Conservation (phyloP, 768 basidiomycete genomes). For the Mrakia blollopis region DNA sequence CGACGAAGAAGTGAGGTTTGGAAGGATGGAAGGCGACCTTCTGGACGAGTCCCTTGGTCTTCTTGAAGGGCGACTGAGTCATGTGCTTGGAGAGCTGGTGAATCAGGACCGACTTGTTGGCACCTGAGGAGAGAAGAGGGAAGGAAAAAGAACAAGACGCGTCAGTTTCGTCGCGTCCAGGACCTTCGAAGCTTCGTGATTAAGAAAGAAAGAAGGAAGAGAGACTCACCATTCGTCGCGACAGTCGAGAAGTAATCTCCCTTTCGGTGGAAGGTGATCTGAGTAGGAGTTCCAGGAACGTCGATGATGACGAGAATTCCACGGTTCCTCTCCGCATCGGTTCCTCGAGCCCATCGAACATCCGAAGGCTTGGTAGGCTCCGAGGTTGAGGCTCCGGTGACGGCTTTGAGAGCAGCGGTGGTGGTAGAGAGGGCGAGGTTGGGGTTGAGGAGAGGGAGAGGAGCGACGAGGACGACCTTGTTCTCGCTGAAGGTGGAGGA, state of each 20-base stretch:
- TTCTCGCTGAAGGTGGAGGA: constrained; percentile 59
- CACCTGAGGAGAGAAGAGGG: constrained; percentile 47
- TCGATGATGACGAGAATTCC: constrained; percentile 47
- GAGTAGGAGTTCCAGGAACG: constrained; percentile 55
- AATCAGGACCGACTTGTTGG: constrained; percentile 84
- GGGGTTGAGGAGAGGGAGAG: constrained; percentile 67
- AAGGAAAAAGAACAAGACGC: background rate
- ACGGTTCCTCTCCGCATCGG: constrained; percentile 44
- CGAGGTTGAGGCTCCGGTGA: constrained; percentile 50
- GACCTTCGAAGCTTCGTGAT: background rate
- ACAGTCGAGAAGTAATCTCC: constrained; percentile 96
- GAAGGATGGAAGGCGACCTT: constrained; percentile 88
- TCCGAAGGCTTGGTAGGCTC: constrained; percentile 38
- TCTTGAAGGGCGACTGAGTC: constrained; percentile 97
- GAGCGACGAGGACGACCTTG: constrained; percentile 50
- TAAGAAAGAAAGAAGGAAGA: constrained; percentile 35
- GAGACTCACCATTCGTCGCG: constrained; percentile 56
- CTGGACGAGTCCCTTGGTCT: constrained; percentile 85
- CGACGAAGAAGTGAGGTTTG: constrained; percentile 95
- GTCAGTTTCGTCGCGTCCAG: background rate
- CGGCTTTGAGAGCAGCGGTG: constrained; percentile 56
- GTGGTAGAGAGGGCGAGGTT: constrained; percentile 60
- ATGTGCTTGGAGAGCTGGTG: constrained; percentile 90
- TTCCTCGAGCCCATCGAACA: constrained; percentile 47
- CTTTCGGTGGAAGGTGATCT: constrained; percentile 84